Percentiles rank a stretch among this genome's conserved stretches.
Conservation (phyloP, 257 asterid species). For the Eustoma russellianum region DNA sequence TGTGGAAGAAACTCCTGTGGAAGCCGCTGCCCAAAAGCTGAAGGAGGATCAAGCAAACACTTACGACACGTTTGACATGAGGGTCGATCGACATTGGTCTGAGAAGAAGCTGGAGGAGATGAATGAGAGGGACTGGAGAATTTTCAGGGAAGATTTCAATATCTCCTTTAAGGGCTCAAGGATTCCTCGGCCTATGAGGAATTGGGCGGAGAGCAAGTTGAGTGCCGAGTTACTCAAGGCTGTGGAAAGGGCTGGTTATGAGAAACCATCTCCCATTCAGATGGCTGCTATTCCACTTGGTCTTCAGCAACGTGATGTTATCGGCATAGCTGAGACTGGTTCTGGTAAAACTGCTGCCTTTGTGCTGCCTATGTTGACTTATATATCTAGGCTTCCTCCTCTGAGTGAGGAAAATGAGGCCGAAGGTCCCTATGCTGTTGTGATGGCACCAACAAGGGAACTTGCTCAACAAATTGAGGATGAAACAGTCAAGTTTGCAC, state of each 20-base stretch:
- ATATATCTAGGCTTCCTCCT: slow-evolving; percentile 27
- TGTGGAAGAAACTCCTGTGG: slow-evolving; percentile 21
- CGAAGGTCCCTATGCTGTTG: slow-evolving; percentile 32
- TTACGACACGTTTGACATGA: slow-evolving; percentile 27
- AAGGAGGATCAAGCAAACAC: slow-evolving; percentile 17
- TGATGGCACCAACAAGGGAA: slow-evolving; percentile 29
- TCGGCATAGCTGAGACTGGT: slow-evolving; percentile 27
- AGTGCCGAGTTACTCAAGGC: slow-evolving; percentile 20
- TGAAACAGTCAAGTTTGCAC: slow-evolving; percentile 28
- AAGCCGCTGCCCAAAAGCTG: slow-evolving; percentile 18
- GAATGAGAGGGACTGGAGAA: slow-evolving; percentile 34
- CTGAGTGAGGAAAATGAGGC: slow-evolving; percentile 21
- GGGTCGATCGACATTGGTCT: slow-evolving; percentile 29
- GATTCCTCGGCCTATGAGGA: slow-evolving; percentile 28
- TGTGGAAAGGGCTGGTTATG: slow-evolving; percentile 24
- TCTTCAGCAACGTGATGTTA: slow-evolving; percentile 28
- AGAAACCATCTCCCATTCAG: slow-evolving; percentile 26
- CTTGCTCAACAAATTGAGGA: slow-evolving; percentile 33
- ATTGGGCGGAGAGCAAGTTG: slow-evolving; percentile 22
- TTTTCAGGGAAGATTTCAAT: slow-evolving; percentile 26
- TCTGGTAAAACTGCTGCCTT: slow-evolving; percentile 28
- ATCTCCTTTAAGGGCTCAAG: slow-evolving; percentile 25
- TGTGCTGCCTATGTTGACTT: slow-evolving; percentile 23
- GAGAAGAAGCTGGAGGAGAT: slow-evolving; percentile 26
- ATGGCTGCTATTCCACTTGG: slow-evolving; percentile 30